Percentiles rank a stretch among this genome's conserved stretches.
Conservation (phyloP, 2,329 filamentous ascomycete species). For the Ascochyta koolunga region DNA sequence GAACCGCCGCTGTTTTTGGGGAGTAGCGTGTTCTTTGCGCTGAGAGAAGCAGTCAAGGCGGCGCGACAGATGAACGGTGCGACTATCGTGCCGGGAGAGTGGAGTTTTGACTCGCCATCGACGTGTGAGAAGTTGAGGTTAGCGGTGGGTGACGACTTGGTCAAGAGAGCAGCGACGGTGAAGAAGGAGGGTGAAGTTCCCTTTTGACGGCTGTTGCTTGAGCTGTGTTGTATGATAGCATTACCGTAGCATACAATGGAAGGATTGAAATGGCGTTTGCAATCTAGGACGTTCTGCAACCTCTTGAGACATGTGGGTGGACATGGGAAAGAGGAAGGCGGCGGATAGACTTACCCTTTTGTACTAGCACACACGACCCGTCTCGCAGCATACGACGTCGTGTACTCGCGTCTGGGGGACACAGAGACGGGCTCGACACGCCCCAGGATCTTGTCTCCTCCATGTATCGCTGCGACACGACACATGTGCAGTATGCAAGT, state of each 20-base stretch:
- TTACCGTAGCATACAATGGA: no score
- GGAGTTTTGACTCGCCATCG: constrained; percentile 74
- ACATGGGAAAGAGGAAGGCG: no score
- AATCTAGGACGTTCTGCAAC: no score
- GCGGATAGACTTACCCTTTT: constrained; percentile 2
- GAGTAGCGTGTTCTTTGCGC: constrained; percentile 82
- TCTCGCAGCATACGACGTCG: neutral
- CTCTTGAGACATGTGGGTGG: no score
- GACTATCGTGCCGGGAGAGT: constrained; percentile 50
- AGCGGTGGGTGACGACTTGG: constrained; percentile 78
- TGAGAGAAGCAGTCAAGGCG: constrained; percentile 78
- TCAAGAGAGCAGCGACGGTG: constrained; percentile 70
- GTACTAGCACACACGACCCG: neutral
- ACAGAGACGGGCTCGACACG: constrained; percentile 2
- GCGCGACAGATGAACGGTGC: constrained; percentile 62
- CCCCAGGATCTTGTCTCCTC: neutral
- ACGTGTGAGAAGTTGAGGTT: constrained; percentile 81
- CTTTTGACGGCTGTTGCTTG: constrained; percentile 38
- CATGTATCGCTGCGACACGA: constrained; percentile 1
- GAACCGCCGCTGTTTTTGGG: constrained; percentile 79
- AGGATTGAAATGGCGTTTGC: no score
- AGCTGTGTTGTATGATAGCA: neutral
- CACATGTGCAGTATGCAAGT: constrained; percentile 30
- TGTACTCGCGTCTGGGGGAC: neutral
- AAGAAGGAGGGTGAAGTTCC: constrained; percentile 70